These are phyloP conservation scores for Spergularia azorica DNA, from an alignment of 179 eudicot species.

Conservation along the genomic window DNA sequence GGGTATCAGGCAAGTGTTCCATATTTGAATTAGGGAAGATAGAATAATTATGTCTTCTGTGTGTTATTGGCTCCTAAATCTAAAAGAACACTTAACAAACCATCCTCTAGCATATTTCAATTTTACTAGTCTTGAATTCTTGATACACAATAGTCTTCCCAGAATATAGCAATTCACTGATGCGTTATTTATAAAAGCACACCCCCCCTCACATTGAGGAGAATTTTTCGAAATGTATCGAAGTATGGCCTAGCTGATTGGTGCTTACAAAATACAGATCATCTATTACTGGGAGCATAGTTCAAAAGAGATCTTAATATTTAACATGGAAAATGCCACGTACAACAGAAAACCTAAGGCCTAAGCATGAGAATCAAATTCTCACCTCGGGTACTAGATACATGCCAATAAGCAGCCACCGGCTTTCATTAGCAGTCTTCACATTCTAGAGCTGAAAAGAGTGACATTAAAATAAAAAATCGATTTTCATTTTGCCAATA, in stretches of 20 bases:
- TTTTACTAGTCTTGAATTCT: background rate
- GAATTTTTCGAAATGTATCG: no score
- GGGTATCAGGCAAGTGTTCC: no score
- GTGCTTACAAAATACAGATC: constrained; percentile 5
- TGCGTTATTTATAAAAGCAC: background rate
- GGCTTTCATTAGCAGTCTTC: background rate
- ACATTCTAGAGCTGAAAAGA: background rate
- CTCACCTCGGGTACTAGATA: background rate
- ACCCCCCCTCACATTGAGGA: no score
- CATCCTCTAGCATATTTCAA: no score
- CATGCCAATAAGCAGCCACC: background rate
- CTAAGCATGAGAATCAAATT: background rate
- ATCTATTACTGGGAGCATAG: background rate
- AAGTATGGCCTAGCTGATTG: background rate
- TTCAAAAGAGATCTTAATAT: background rate
- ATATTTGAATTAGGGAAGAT: no score
- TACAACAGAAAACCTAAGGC: background rate
- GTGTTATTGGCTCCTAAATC: no score
- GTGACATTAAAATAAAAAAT: background rate
- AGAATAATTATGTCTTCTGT: no score
- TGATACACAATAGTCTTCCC: background rate
- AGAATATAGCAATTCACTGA: background rate
- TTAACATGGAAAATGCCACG: background rate
- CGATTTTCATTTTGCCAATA: background rate
- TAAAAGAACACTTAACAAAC: no score